Conservation (phyloP, 2,329 filamentous ascomycete species). For the Amylocarpus encephaloides region DNA sequence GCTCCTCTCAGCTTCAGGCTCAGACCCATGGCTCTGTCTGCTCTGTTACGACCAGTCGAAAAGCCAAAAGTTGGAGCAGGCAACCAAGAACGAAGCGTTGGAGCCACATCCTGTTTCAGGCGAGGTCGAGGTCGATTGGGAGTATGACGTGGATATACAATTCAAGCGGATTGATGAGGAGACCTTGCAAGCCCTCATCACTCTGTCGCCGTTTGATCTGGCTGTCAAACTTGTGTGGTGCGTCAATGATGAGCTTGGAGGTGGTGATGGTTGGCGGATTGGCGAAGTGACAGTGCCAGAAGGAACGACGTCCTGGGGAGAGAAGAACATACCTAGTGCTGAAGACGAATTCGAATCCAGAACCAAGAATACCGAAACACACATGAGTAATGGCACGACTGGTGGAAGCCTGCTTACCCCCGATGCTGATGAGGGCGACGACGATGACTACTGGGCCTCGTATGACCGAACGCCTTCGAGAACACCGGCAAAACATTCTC, state of each 20-base stretch:
- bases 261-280: conserved; percentile 62
- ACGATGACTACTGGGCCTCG: conserved; percentile 74
- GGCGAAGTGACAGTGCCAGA: conserved; percentile 61
- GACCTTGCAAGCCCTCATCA: conserved; percentile 63
- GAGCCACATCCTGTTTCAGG: conserved; percentile 78
- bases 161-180: conserved; percentile 69
- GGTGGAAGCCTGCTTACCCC: conserved; percentile 17
- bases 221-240: conserved; percentile 65
- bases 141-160: conserved; percentile 56
- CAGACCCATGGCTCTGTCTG: conserved; percentile 67
- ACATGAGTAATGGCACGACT: conserved; percentile 11
- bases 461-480: conserved; percentile 66
- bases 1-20: conserved; percentile 52
- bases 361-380: not conserved
- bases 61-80: conserved; percentile 48
- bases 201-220: conserved; percentile 54
- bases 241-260: conserved; percentile 48
- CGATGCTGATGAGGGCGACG: conserved; percentile 53
- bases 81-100: conserved; percentile 56
- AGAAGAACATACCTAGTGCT: conserved; percentile 50
- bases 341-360: conserved; percentile 46
- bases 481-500: conserved; percentile 58
- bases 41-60: conserved; percentile 59
- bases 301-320: conserved; percentile 42
- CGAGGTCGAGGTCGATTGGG: conserved; percentile 65